Conservation (phyloP, 2,329 filamentous ascomycete genomes). For the Cryphonectria naterciae region DNA sequence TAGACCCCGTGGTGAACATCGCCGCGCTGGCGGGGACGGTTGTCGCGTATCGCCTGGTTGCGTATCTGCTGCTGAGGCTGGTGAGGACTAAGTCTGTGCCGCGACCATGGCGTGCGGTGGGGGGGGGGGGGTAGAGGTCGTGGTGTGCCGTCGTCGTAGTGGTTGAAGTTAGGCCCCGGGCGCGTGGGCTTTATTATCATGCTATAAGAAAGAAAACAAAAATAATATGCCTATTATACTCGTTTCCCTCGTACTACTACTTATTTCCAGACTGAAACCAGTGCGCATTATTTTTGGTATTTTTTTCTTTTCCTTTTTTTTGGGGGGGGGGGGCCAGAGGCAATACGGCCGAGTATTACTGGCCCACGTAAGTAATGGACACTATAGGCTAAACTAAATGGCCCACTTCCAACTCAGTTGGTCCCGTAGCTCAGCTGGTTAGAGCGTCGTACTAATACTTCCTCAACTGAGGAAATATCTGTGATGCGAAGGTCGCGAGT, state of each 20-base stretch:
- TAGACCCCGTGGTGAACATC: constrained; percentile 63
- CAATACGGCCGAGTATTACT: background rate
- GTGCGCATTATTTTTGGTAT: background rate
- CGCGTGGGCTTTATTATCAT: background rate
- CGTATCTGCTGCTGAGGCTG: constrained; percentile 60
- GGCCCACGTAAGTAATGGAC: fast-evolving
- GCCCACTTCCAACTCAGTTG: background rate
- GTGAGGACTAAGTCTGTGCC: constrained; percentile 52
- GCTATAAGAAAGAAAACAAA: background rate
- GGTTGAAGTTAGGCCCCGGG: background rate
- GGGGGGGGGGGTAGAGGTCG: background rate
- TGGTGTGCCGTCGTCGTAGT: background rate
- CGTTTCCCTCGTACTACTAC: background rate
- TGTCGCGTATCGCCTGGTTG: constrained; percentile 66
- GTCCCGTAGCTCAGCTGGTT: constrained; percentile 28
- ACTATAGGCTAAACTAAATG: background rate
- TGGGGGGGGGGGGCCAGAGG: no score
- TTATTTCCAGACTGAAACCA: background rate
- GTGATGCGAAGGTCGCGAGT: constrained; percentile 26
- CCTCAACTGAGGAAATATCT: background rate
- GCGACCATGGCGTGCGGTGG: background rate
- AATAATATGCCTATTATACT: background rate
- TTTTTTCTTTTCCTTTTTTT: background rate
- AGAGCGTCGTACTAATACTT: constrained; percentile 28
- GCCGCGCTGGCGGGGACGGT: constrained; percentile 65